phyloP scores from a whole-genome alignment of 1,284 basidiomycete genomes.

The Dichomitus squalens region DNA sequence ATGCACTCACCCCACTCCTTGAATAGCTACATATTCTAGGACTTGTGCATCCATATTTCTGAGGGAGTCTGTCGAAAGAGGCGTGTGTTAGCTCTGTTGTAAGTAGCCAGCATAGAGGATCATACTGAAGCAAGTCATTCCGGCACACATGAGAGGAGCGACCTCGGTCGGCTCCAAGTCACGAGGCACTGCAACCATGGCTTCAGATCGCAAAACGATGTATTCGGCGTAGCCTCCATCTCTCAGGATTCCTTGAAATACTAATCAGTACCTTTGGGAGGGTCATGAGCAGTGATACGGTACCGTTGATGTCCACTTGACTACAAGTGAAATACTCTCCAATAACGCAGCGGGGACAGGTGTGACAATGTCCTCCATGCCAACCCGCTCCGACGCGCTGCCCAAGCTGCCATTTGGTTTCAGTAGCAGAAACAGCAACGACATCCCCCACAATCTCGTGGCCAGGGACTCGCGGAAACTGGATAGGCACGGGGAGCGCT shows the following conservation, averaged over 20 bases:
- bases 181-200: constrained; percentile 33
- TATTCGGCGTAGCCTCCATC: constrained; percentile 44
- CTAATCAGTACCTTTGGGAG: not conserved
- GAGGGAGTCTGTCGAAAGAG: constrained; percentile 25
- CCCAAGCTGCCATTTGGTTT: constrained; percentile 25
- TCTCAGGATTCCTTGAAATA: constrained; percentile 29
- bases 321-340: constrained; percentile 23
- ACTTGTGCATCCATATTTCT: constrained; percentile 31
- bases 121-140: constrained; percentile 33
- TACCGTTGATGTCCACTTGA: constrained; percentile 14
- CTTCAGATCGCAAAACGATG: constrained; percentile 36
- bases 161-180: constrained; percentile 39
- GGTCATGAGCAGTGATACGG: not conserved
- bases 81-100: not conserved
- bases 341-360: constrained; percentile 20
- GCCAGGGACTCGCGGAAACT: constrained; percentile 28
- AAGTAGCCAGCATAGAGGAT: not conserved
- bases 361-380: constrained; percentile 26
- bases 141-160: constrained; percentile 44
- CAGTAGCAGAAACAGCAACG: constrained; percentile 20
- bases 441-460: constrained; percentile 31
- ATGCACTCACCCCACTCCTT: constrained; percentile 32
- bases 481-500: constrained; percentile 15
- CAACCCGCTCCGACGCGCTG: constrained; percentile 28
- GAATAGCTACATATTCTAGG: constrained; percentile 27